phyloP scores from a whole-genome alignment of 495 filamentous ascomycete genomes.

The Alectoria sarmentosa region DNA sequence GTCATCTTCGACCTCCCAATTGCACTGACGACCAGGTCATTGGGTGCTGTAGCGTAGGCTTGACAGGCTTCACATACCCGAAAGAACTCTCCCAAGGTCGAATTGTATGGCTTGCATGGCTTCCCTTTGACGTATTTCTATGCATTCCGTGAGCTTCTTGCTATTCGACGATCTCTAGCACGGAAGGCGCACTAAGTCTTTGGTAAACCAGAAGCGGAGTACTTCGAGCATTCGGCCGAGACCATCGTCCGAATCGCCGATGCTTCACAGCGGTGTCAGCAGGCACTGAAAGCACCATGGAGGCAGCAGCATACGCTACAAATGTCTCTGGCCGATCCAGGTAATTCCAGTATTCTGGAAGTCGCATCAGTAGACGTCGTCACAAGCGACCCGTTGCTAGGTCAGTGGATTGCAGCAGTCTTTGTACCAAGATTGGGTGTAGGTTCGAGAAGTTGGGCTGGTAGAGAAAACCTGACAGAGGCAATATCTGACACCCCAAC shows the following conservation, averaged over 20 bases:
- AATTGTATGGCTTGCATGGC: slow-evolving; percentile 98
- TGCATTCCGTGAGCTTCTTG: slow-evolving; percentile 18
- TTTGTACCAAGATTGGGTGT: slow-evolving; percentile 76
- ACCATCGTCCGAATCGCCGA: slow-evolving; percentile 86
- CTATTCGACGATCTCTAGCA: background rate
- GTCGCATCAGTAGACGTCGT: slow-evolving; percentile 21
- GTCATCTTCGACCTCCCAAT: slow-evolving; percentile 80
- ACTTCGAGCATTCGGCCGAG: slow-evolving; percentile 90
- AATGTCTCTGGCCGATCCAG: slow-evolving; percentile 94
- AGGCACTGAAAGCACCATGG: slow-evolving; percentile 26
- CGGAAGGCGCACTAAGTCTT: slow-evolving; percentile 62
- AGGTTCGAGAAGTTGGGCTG: slow-evolving; percentile 90
- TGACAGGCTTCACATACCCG: slow-evolving; percentile 45
- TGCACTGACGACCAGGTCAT: slow-evolving; percentile 52
- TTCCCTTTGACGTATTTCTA: slow-evolving; percentile 97
- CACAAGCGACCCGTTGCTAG: background rate
- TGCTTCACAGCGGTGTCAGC: slow-evolving; percentile 49
- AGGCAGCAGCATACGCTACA: slow-evolving; percentile 48
- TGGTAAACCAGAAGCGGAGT: slow-evolving; percentile 96
- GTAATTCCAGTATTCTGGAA: slow-evolving; percentile 93
- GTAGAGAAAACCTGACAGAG: slow-evolving; percentile 89
- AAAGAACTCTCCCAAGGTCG: slow-evolving; percentile 95
- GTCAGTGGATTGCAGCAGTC: background rate
- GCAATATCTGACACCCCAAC: slow-evolving; percentile 94
- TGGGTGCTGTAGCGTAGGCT: slow-evolving; percentile 1